These are phyloP conservation scores for Pinus tabuliformis DNA, from an alignment of 75 land plant genomes.

Conservation along the genomic window DNA sequence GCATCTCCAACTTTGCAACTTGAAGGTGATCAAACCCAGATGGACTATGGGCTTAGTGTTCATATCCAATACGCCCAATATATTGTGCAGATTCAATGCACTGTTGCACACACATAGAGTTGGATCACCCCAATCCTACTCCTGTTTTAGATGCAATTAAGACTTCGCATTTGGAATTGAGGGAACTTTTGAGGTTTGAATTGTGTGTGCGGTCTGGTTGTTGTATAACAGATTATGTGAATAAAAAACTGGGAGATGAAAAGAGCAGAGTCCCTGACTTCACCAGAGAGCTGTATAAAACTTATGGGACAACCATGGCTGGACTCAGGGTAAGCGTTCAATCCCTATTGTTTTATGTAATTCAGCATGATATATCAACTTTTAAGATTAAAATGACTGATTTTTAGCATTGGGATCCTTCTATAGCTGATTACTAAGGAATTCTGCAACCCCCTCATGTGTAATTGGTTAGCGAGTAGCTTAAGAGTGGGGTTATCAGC, in stretches of 20 bases:
- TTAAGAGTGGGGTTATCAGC: no score
- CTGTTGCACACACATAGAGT: not conserved
- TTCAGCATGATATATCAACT: not conserved
- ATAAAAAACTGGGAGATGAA: slow-evolving; percentile 72
- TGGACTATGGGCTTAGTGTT: slow-evolving; percentile 22
- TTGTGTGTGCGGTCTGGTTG: not conserved
- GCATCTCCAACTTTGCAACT: not conserved
- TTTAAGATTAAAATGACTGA: no score
- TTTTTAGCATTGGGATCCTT: no score
- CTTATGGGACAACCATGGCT: slow-evolving; percentile 87
- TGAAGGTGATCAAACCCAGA: slow-evolving; percentile 41
- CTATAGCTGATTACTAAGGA: no score
- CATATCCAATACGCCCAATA: no score
- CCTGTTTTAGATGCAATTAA: no score
- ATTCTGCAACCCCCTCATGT: no score
- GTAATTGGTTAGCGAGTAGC: no score
- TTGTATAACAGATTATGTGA: slow-evolving; percentile 53
- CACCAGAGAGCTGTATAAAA: slow-evolving; percentile 48
- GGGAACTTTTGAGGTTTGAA: not conserved
- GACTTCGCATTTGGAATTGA: not conserved
- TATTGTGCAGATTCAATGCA: no score
- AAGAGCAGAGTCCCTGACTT: slow-evolving; percentile 30
- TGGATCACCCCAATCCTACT: not conserved
- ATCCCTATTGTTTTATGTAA: not conserved
- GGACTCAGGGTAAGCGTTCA: slow-evolving; percentile 60